phyloP scores from a whole-genome alignment of 305 asterid species.

The Plantago lanceolata region DNA sequence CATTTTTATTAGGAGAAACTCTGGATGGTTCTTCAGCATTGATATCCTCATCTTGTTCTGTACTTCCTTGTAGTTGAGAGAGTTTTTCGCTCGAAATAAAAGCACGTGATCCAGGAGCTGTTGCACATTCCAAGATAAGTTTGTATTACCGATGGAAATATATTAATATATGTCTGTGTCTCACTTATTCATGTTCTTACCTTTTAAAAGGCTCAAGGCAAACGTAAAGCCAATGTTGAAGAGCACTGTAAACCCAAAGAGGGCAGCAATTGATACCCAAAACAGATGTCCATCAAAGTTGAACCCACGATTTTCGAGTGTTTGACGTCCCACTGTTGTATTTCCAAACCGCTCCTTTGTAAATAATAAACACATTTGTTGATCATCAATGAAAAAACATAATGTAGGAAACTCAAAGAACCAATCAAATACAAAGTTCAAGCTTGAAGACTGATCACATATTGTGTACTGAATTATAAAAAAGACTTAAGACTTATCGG shows the following conservation, averaged over 20 bases:
- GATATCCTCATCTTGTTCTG: slow-evolving; percentile 8
- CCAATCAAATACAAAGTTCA: slow-evolving; percentile 8
- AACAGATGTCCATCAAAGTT: slow-evolving; percentile 24
- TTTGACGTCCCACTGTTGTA: slow-evolving; percentile 32
- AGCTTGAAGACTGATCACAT: not conserved
- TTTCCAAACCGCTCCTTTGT: slow-evolving; percentile 27
- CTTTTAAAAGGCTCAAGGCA: slow-evolving; percentile 33
- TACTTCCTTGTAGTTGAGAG: slow-evolving; percentile 28
- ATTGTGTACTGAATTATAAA: no score
- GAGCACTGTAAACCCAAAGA: slow-evolving; percentile 32
- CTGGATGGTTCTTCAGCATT: slow-evolving; percentile 20
- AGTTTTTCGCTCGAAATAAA: slow-evolving; percentile 42
- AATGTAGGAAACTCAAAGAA: not conserved
- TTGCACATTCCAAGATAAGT: not conserved
- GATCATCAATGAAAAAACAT: not conserved
- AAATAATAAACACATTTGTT: not conserved
- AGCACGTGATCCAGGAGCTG: slow-evolving; percentile 38
- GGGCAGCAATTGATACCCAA: slow-evolving; percentile 41
- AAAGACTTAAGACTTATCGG: no score
- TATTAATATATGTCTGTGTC: not conserved
- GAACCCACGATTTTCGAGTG: slow-evolving; percentile 40
- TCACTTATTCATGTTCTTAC: slow-evolving; percentile 2
- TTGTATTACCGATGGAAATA: not conserved
- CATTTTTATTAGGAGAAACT: slow-evolving; percentile 16
- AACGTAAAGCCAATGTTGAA: slow-evolving; percentile 35